Evolutionary conservation across 108 stramenopile species (phyloP).

Genomic region (Nitzschia inconspicua): DNA sequence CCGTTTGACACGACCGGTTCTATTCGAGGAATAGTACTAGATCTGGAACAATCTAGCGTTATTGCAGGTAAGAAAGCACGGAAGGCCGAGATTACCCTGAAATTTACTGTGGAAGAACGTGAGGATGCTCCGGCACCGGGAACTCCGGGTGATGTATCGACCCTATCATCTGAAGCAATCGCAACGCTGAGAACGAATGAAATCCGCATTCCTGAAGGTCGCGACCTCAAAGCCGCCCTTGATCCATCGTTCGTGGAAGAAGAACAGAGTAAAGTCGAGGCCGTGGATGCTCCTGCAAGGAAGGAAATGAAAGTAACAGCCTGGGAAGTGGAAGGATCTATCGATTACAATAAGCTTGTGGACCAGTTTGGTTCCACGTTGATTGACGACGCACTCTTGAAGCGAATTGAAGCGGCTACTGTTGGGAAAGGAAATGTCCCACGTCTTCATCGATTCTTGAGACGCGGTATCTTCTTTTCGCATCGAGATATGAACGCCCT

Average conservation of each 20-base stretch:
- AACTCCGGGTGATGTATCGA: neutral
- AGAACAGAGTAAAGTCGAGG: conserved; percentile 12
- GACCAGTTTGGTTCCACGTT: conserved; percentile 89
- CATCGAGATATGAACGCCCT: conserved; percentile 92
- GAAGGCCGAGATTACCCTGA: conserved; percentile 58
- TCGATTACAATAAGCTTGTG: conserved; percentile 96
- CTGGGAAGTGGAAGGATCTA: conserved; percentile 83
- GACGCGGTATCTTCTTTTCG: conserved; percentile 97
- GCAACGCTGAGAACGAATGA: conserved; percentile 25
- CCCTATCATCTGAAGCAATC: conserved; percentile 1
- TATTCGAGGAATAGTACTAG: conserved; percentile 27
- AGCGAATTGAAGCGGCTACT: conserved; percentile 67
- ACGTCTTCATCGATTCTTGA: conserved; percentile 88
- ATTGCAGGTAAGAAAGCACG: conserved; percentile 57
- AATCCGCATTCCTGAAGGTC: conserved; percentile 48
- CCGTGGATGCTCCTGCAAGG: neutral
- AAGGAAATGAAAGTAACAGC: conserved; percentile 89
- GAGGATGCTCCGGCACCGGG: conserved; percentile 1
- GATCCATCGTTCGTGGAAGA: conserved; percentile 11
- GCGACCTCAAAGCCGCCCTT: neutral
- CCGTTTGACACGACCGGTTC: conserved; percentile 33
- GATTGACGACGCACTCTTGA: conserved; percentile 64
- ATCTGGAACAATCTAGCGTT: conserved; percentile 19
- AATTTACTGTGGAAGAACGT: conserved; percentile 49
- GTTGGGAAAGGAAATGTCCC: conserved; percentile 82